Conservation (phyloP, 768 basidiomycete genomes). For the Amanita exitialis region DNA sequence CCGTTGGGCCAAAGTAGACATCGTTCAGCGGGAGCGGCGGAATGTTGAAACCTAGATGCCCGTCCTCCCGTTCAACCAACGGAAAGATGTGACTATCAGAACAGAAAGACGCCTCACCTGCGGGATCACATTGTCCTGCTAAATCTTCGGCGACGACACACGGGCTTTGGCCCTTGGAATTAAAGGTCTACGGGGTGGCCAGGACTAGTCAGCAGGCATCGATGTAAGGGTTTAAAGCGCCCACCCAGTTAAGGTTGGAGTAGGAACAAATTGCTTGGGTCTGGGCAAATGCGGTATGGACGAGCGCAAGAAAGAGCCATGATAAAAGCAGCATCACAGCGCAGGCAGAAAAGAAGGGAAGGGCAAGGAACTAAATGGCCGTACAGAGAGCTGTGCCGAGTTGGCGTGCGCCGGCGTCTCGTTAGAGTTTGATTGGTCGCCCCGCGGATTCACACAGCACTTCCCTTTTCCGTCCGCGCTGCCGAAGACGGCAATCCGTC, state of each 20-base stretch:
- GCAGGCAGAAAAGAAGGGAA: background rate
- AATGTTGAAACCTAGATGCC: background rate
- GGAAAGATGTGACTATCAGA: too few species aligned
- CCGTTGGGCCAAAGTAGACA: conserved; percentile 33
- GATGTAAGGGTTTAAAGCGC: background rate
- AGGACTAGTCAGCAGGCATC: background rate
- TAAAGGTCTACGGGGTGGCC: background rate
- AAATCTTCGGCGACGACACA: conserved; percentile 1
- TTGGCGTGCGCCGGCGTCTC: background rate
- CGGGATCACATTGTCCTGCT: background rate
- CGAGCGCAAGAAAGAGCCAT: background rate
- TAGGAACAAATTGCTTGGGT: background rate
- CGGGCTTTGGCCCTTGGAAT: conserved; percentile 1
- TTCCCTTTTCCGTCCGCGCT: background rate
- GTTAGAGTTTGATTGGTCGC: background rate
- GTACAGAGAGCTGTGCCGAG: background rate
- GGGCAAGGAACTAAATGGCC: background rate
- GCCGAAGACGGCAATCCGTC: background rate
- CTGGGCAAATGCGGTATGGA: background rate
- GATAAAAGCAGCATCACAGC: background rate
- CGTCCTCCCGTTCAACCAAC: background rate
- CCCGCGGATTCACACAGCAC: background rate
- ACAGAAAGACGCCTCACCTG: background rate
- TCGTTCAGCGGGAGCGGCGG: conserved; percentile 20
- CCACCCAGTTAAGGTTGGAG: background rate